Evolutionary conservation across 257 asterid species (phyloP).

Genomic region (Petunia secreta): DNA sequence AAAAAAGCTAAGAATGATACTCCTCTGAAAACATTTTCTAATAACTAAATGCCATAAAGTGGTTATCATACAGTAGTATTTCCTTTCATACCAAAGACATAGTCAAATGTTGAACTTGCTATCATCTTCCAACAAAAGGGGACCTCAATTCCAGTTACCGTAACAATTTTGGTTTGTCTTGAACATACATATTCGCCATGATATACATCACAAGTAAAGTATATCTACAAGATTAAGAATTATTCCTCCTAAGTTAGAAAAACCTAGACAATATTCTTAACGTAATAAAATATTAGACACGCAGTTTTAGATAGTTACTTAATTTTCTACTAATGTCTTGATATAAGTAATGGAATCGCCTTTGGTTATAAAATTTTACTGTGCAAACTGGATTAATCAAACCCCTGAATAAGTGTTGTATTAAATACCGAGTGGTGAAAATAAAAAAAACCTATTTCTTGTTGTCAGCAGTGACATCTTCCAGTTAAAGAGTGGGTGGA

Average conservation of each 20-base stretch:
- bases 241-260: not conserved
- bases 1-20: too few relatives aligned
- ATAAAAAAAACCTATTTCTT: not conserved
- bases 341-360: too few relatives aligned
- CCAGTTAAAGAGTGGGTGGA: not conserved
- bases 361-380: too few relatives aligned
- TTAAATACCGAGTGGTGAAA: too few relatives aligned
- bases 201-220: not conserved
- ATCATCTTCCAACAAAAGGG: not conserved
- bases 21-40: too few relatives aligned
- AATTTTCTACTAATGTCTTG: too few relatives aligned
- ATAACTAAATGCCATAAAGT: too few relatives aligned
- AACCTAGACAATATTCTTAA: not conserved
- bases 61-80: too few relatives aligned
- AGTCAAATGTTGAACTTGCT: too few relatives aligned
- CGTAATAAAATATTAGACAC: not conserved
- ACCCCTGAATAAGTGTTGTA: too few relatives aligned
- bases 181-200: not conserved
- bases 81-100: too few relatives aligned
- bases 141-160: not conserved
- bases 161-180: not conserved
- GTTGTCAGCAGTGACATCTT: constrained; percentile 16
- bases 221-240: not conserved
- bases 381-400: too few relatives aligned
- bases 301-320: not conserved